Evolutionary conservation across 805 yeast species (phyloP), one percentile per base, ranked within the genome.

Genomic region (Candida anglica): DNA sequence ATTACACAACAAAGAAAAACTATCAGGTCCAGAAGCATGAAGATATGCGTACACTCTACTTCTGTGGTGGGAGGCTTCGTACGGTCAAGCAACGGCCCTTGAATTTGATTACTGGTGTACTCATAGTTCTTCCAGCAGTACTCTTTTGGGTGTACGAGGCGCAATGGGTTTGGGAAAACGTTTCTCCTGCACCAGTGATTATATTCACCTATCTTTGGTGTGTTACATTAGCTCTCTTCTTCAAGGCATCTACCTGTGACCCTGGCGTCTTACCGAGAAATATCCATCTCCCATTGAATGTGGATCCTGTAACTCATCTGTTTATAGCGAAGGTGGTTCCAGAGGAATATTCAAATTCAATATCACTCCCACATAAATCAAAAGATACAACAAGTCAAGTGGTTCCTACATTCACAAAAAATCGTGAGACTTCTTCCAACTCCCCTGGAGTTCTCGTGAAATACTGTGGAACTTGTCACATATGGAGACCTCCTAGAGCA

Each of bases 181-280:
- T 75, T 2, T 69, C 75, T 19, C 83, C 85, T 0, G 76, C 75
- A 3, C 46, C 66, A 4, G 80, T 77, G 4, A 60, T 84, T 0
- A 32, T 79, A 3, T 79, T 80, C 43, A 55, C 71, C 14, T 85
- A 85, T 46, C 48, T 73, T 24, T 80, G 84, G 83, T 30, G 65
- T 4, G 47, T 76, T 26, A 50, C 75, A 2, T n/a, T 75, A 1
- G 30, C 53, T 3, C 70, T 77, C 33, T 76, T 77, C 39, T 36
- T 79, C 6, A 68, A 58, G 36, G 79, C 82, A 0, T 67, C 83
- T 0, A 60, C 75, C 2, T 54, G 71, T 8, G 95, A 86, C 44
- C 86, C 94, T 0, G 95, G 95, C 0, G 54, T 71, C 3, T 47
- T 82, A 8, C 89, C 94, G 1, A 59, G 79, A 39, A 81, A 82